phyloP scores from a whole-genome alignment of 768 basidiomycete genomes.

The Suillus subaureus region DNA sequence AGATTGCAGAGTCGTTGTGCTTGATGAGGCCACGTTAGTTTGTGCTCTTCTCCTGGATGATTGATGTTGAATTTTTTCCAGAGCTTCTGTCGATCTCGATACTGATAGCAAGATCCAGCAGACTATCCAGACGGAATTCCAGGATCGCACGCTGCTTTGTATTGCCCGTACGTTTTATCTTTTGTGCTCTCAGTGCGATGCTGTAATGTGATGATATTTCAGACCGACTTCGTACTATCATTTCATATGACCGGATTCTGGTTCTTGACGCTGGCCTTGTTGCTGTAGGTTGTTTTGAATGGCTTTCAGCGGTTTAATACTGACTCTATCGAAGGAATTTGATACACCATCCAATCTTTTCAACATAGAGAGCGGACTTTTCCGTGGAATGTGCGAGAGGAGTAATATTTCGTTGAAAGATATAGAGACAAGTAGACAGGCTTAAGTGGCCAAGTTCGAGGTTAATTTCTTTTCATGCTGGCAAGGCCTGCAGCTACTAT shows the following conservation, averaged over 20 bases:
- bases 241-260: slow-evolving; percentile 66
- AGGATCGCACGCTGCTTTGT: slow-evolving; percentile 52
- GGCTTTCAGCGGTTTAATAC: not conserved
- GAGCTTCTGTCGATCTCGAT: slow-evolving; percentile 41
- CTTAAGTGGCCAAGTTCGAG: not conserved
- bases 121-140: slow-evolving; percentile 44
- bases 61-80: slow-evolving; percentile 20
- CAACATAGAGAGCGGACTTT: slow-evolving; percentile 48
- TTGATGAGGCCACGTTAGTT: slow-evolving; percentile 44
- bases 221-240: slow-evolving; percentile 55
- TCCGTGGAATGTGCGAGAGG: slow-evolving; percentile 63
- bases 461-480: not conserved
- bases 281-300: slow-evolving; percentile 37
- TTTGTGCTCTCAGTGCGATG: not conserved
- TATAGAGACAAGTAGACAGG: slow-evolving; percentile 29
- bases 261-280: slow-evolving; percentile 69
- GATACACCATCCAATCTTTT: slow-evolving; percentile 49
- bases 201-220: not conserved
- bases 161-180: slow-evolving; percentile 42
- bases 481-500: not conserved
- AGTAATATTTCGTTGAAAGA: slow-evolving; percentile 52
- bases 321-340: slow-evolving; percentile 44
- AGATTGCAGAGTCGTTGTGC: slow-evolving; percentile 48
- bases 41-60: slow-evolving; percentile 32
- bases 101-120: slow-evolving; percentile 59